A percentile compares a stretch with the other conserved stretches of the same genome.
phyloP scores from a whole-genome alignment of 805 yeast genomes.

The Pichia deserticola region DNA sequence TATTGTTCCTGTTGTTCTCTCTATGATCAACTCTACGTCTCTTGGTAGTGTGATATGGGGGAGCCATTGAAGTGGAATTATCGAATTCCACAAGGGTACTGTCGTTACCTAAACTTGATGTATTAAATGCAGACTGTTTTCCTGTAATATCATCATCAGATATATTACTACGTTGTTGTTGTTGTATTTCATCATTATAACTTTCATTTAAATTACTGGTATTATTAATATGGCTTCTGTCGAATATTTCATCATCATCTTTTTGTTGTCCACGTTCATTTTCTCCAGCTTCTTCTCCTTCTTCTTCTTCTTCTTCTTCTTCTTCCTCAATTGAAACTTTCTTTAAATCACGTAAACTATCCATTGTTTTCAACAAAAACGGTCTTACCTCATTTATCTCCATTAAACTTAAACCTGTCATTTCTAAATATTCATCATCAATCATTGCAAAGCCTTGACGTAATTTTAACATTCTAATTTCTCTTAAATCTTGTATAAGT shows the following conservation, averaged over 20 bases:
- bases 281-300: constrained; percentile 1
- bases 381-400: constrained; percentile 89
- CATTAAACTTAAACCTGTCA: constrained; percentile 73
- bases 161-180: no score
- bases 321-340: constrained; percentile 23
- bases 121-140: neutral
- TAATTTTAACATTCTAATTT: constrained; percentile 72
- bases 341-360: constrained; percentile 54
- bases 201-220: neutral
- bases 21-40: neutral
- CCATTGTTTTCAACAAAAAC: constrained; percentile 74
- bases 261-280: neutral
- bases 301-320: constrained; percentile 1
- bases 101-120: neutral
- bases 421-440: constrained; percentile 74
- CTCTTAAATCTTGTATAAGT: constrained; percentile 74
- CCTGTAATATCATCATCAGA: no score
- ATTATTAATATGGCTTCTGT: neutral
- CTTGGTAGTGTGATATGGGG: neutral
- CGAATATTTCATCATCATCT: neutral
- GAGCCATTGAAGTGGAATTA: neutral
- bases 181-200: no score
- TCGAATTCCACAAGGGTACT: neutral
- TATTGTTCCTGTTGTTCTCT: neutral
- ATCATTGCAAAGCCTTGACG: constrained; percentile 70